phyloP scores from a whole-genome alignment of 2,329 filamentous ascomycete genomes.

The Trichoderma sp. region DNA sequence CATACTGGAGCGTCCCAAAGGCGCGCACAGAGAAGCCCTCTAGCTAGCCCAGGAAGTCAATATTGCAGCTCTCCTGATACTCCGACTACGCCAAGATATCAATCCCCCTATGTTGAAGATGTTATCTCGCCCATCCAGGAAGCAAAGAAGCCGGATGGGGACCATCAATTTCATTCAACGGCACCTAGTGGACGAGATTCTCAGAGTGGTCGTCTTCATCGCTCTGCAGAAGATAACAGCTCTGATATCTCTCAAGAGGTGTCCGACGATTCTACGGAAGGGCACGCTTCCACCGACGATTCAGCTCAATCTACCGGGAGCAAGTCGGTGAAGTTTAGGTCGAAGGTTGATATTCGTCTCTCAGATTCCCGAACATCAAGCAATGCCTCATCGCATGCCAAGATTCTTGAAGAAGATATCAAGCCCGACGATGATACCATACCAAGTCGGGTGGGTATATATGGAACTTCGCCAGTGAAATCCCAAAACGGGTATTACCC shows the following conservation, averaged over 20 bases:
- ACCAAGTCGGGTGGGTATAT: constrained; percentile 5
- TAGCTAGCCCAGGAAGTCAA: constrained; percentile 1
- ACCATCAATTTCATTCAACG: neutral
- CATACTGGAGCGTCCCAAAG: constrained; percentile 30
- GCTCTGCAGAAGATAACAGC: neutral
- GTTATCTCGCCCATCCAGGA: constrained; percentile 16
- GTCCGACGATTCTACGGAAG: neutral
- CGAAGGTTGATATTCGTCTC: constrained; percentile 25
- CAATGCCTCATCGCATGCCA: constrained; percentile 5
- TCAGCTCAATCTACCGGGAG: constrained; percentile 24
- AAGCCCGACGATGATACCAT: constrained; percentile 10
- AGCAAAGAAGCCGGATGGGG: neutral
- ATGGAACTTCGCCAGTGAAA: constrained; percentile 10
- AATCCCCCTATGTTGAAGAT: constrained; percentile 32
- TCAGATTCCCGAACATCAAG: constrained; percentile 21
- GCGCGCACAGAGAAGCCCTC: constrained; percentile 29
- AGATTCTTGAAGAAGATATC: constrained; percentile 6
- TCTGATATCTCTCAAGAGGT: neutral
- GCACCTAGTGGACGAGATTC: neutral
- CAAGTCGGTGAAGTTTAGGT: constrained; percentile 30
- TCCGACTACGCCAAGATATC: constrained; percentile 23
- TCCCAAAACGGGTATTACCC: neutral
- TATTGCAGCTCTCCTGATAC: neutral
- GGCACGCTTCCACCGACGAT: constrained; percentile 19
- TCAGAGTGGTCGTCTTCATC: neutral